These are phyloP conservation scores for Paraconiothyrium sp. DNA, from an alignment of 2,329 filamentous ascomycete genomes.

Conservation along the genomic window DNA sequence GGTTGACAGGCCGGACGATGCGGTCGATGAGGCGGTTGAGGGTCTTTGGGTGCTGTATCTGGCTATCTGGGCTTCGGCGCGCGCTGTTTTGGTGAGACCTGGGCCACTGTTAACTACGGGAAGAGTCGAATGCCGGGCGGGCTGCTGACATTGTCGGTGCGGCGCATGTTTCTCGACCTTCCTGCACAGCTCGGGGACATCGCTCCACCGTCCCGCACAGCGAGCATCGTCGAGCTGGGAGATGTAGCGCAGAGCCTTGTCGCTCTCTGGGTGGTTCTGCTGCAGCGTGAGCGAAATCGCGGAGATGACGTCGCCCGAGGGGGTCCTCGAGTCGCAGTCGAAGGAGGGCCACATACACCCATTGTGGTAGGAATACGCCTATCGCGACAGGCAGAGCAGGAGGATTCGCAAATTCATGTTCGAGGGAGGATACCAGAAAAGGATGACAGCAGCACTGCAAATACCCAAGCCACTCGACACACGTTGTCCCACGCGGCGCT, in stretches of 20 bases:
- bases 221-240: conserved; percentile 84
- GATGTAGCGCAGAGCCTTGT: conserved; percentile 85
- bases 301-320: conserved; percentile 44
- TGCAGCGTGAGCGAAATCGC: conserved; percentile 37
- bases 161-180: conserved; percentile 96
- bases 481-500: conserved; percentile 22
- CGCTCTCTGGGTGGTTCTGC: conserved; percentile 62
- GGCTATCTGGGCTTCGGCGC: conserved; percentile 58
- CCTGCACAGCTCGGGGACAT: conserved; percentile 86
- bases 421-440: conserved; percentile 31
- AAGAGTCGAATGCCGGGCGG: conserved; percentile 21
- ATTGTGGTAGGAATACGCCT: conserved; percentile 44
- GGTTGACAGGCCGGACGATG: conserved; percentile 46
- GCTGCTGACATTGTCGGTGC: conserved; percentile 77
- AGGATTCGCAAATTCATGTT: conserved; percentile 41
- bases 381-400: conserved; percentile 35
- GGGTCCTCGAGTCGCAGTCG: conserved; percentile 9
- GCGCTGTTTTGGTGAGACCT: conserved; percentile 59
- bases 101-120: conserved; percentile 19
- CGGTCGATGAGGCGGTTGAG: conserved; percentile 52
- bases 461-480: conserved; percentile 27
- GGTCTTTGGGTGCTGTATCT: conserved; percentile 53
- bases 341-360: conserved; percentile 42
- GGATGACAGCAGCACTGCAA: conserved; percentile 32
- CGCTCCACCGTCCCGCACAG: conserved; percentile 86